Conservation (phyloP, 2,329 filamentous ascomycete species). For the Curvularia spicifera region DNA sequence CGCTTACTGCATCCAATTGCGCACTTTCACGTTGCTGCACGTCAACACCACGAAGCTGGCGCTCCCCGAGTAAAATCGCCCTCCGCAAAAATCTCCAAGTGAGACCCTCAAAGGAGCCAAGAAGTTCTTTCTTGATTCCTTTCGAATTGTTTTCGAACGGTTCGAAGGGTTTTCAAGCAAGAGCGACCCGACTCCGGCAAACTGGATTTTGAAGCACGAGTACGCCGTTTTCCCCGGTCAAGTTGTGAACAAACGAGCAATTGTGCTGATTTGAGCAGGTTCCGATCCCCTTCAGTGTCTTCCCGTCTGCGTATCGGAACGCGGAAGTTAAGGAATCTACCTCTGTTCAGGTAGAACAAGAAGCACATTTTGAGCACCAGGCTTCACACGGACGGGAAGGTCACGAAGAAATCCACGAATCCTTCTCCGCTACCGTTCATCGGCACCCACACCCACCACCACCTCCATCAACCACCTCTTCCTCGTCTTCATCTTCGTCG, state of each 20-base stretch:
- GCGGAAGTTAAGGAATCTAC: constrained; percentile 61
- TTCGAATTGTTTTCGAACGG: constrained; percentile 61
- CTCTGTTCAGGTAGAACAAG: constrained; percentile 84
- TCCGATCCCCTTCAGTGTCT: constrained; percentile 98
- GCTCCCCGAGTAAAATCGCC: constrained; percentile 27
- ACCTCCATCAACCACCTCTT: constrained; percentile 6
- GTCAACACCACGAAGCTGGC: constrained; percentile 44
- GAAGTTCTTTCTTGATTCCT: constrained; percentile 69
- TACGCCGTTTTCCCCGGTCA: constrained; percentile 55
- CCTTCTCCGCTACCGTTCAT: constrained; percentile 57
- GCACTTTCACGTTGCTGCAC: constrained; percentile 39
- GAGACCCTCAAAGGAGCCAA: constrained; percentile 51
- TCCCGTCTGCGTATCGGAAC: constrained; percentile 95
- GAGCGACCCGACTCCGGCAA: constrained; percentile 82
- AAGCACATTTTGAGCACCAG: constrained; percentile 76
- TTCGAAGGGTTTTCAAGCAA: constrained; percentile 73
- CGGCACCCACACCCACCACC: constrained; percentile 22
- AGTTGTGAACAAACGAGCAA: not conserved
- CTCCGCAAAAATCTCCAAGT: constrained; percentile 33
- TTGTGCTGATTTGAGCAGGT: constrained; percentile 34
- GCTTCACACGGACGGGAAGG: constrained; percentile 94
- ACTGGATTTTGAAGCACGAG: constrained; percentile 99
- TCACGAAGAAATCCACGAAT: constrained; percentile 77
- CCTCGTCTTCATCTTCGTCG: constrained; percentile 33
- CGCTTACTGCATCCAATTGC: constrained; percentile 50